Conservation (phyloP, 2,329 filamentous ascomycete genomes). For the Lithohypha guttulata region DNA sequence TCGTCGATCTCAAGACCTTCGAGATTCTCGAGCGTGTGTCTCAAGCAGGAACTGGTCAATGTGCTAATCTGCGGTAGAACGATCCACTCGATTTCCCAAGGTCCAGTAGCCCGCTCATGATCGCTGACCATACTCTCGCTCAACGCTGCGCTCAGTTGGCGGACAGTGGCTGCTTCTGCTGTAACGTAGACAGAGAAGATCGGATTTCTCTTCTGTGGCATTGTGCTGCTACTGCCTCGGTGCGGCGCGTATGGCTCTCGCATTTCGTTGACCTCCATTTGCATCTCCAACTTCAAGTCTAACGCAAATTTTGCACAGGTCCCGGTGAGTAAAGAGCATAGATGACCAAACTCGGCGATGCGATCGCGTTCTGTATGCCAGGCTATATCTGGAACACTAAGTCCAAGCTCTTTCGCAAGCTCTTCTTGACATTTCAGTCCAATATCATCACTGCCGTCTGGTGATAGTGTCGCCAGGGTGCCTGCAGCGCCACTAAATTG, state of each 20-base stretch:
- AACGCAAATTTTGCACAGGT: constrained; percentile 40
- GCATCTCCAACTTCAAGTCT: constrained; percentile 48
- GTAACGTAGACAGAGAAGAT: constrained; percentile 48
- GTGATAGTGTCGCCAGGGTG: constrained; percentile 18
- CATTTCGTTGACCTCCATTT: constrained; percentile 45
- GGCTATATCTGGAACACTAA: constrained; percentile 17
- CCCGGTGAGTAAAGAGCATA: constrained; percentile 17
- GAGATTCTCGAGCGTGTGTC: constrained; percentile 45
- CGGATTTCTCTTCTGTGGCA: constrained; percentile 51
- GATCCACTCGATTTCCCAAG: constrained; percentile 51
- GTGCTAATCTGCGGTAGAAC: constrained; percentile 46
- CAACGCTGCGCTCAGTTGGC: constrained; percentile 42
- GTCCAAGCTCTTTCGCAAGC: constrained; percentile 17
- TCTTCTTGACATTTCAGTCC: constrained; percentile 18
- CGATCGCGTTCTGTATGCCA: constrained; percentile 21
- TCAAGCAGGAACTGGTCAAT: constrained; percentile 41
- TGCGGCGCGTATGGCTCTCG: constrained; percentile 47
- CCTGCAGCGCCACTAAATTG: constrained; percentile 21
- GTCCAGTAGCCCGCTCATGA: constrained; percentile 47
- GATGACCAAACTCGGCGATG: constrained; percentile 18
- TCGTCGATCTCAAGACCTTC: constrained; percentile 42
- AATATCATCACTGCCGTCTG: constrained; percentile 10
- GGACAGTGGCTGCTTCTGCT: constrained; percentile 43
- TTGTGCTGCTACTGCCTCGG: constrained; percentile 44
- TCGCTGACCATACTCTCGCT: constrained; percentile 49